Percentiles rank a stretch among this genome's conserved stretches.
Evolutionary conservation across 2,329 filamentous ascomycete genomes (phyloP).

Genomic region (Podosphaera fusca): DNA sequence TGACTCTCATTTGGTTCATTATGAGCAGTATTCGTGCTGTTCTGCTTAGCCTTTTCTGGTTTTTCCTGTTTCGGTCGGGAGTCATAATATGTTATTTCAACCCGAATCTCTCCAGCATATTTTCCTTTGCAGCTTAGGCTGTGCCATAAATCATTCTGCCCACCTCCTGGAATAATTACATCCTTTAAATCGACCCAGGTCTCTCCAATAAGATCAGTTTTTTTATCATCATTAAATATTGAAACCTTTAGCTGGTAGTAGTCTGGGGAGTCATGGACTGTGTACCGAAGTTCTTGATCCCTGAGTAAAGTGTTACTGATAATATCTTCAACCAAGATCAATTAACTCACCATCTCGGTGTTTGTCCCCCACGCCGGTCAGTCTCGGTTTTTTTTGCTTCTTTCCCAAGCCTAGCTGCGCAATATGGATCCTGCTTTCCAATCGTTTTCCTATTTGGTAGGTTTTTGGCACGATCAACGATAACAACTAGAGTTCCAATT

Average conservation of each 20-base stretch:
- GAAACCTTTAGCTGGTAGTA: conserved; percentile 92
- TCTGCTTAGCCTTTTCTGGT: conserved; percentile 25
- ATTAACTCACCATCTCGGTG: conserved; percentile 61
- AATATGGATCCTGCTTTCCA: conserved; percentile 96
- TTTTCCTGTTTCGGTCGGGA: conserved; percentile 62
- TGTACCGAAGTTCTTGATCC: conserved; percentile 94
- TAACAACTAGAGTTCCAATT: conserved; percentile 78
- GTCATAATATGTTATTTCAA: conserved; percentile 95
- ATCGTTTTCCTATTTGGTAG: conserved; percentile 91
- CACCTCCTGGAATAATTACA: conserved; percentile 65
- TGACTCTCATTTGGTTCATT: conserved; percentile 15
- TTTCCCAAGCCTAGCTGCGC: conserved; percentile 78
- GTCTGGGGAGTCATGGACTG: conserved; percentile 85
- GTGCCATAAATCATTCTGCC: conserved; percentile 90
- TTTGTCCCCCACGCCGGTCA: conserved; percentile 83
- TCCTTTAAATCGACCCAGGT: conserved; percentile 66
- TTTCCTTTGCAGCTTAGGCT: conserved; percentile 69
- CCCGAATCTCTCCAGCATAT: conserved; percentile 82
- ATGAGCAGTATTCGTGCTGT: conserved; percentile 17
- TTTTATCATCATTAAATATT: conserved; percentile 96
- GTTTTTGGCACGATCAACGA: conserved; percentile 91
- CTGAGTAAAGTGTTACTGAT: conserved; percentile 22
- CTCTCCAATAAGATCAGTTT: conserved; percentile 88
- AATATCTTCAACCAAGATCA: background rate
- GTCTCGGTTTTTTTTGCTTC: conserved; percentile 94